Evolutionary conservation across 805 yeast genomes (phyloP).

Genomic region (Metschnikowia peoriensis): DNA sequence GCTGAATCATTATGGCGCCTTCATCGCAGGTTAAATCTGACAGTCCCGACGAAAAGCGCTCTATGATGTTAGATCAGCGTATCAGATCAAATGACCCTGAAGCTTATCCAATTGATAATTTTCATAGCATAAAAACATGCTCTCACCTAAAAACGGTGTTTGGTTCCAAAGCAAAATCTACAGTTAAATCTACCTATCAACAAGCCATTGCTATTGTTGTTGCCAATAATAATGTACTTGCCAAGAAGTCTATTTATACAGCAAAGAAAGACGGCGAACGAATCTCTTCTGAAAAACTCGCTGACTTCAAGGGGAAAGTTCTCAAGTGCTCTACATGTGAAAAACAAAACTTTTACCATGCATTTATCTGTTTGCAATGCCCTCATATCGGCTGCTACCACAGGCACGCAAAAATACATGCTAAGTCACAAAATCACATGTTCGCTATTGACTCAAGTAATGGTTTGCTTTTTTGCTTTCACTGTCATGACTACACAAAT

Average conservation of each 20-base stretch:
- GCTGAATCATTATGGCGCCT: slow-evolving; percentile 1
- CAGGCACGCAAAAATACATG: slow-evolving; percentile 33
- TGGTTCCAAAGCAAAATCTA: slow-evolving; percentile 47
- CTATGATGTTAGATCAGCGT: neutral
- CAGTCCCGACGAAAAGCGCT: neutral
- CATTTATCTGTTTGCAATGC: slow-evolving; percentile 70
- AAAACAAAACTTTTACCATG: slow-evolving; percentile 39
- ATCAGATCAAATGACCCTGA: neutral
- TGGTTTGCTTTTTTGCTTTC: slow-evolving; percentile 74
- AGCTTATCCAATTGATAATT: slow-evolving; percentile 22
- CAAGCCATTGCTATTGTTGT: slow-evolving; percentile 51
- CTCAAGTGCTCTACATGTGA: slow-evolving; percentile 53
- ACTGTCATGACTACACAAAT: slow-evolving; percentile 70
- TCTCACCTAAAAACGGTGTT: slow-evolving; percentile 48
- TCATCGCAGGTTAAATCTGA: neutral
- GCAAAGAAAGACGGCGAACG: slow-evolving; percentile 37
- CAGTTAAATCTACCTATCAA: slow-evolving; percentile 48
- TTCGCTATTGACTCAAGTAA: slow-evolving; percentile 59
- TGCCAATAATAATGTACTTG: slow-evolving; percentile 24
- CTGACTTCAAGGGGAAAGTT: slow-evolving; percentile 42
- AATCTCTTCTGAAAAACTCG: slow-evolving; percentile 37
- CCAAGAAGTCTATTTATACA: slow-evolving; percentile 22
- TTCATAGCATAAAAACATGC: slow-evolving; percentile 43
- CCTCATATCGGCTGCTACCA: slow-evolving; percentile 71
- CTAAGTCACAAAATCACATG: slow-evolving; percentile 32